Conservation (phyloP, 345 rosid species). For the Corymbia maculata region DNA sequence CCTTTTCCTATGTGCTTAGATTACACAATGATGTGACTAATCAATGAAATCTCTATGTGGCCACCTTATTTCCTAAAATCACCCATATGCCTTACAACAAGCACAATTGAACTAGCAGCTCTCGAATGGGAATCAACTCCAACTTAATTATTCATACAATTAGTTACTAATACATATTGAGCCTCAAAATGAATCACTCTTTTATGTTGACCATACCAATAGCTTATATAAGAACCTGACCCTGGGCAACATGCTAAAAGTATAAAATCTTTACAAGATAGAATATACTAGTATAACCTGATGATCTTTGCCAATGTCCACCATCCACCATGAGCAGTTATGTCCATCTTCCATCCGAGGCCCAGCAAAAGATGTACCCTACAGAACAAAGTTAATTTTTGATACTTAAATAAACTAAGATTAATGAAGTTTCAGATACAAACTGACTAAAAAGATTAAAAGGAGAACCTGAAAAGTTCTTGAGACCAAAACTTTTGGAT, state of each 20-base stretch:
- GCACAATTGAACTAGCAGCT: not conserved
- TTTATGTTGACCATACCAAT: not conserved
- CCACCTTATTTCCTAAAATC: not conserved
- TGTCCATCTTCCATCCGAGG: slow-evolving; percentile 68
- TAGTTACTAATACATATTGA: not conserved
- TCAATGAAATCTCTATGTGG: not conserved
- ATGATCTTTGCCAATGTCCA: slow-evolving; percentile 87
- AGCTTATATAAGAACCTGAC: not conserved
- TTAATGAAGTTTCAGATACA: not conserved
- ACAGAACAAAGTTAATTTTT: not conserved
- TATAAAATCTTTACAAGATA: not conserved
- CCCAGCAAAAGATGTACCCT: slow-evolving; percentile 90
- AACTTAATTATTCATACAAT: not conserved
- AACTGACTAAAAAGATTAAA: not conserved
- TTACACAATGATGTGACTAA: not conserved
- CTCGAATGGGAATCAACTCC: not conserved
- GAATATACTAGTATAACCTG: slow-evolving; percentile 37
- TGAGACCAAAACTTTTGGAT: slow-evolving; percentile 79
- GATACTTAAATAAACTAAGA: not conserved
- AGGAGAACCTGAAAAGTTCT: slow-evolving; percentile 65
- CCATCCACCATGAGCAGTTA: slow-evolving; percentile 82
- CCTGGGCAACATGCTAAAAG: not conserved
- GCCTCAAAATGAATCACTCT: not conserved
- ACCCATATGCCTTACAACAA: too few relatives aligned
- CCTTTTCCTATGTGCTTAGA: not conserved